phyloP scores from a whole-genome alignment of 345 rosid species.

The Lagerstroemia speciosa region DNA sequence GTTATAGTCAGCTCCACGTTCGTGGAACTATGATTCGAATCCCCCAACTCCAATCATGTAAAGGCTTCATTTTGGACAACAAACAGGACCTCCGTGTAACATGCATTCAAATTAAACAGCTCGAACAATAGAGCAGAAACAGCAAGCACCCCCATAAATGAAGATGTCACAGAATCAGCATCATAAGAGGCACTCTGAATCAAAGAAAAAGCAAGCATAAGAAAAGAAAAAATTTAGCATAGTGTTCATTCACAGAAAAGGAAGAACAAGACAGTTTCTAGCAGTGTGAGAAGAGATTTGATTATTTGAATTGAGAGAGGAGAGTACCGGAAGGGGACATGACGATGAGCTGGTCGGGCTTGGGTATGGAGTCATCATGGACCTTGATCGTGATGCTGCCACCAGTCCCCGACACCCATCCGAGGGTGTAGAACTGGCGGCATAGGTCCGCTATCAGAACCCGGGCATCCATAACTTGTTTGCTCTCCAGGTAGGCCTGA shows the following conservation, averaged over 20 bases:
- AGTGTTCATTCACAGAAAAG: not conserved
- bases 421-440: conserved; percentile 71
- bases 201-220: not conserved
- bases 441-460: conserved; percentile 62
- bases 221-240: not conserved
- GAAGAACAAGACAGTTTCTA: not conserved
- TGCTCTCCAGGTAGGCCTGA: conserved; percentile 60
- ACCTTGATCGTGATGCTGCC: conserved; percentile 77
- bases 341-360: conserved; percentile 65
- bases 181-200: not conserved
- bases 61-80: not conserved
- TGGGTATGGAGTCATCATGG: conserved; percentile 64
- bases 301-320: not conserved
- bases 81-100: too few species aligned
- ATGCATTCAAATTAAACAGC: too few species aligned
- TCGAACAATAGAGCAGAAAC: too few species aligned
- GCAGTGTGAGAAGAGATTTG: not conserved
- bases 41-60: not conserved
- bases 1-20: too few species aligned
- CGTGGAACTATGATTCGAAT: too few species aligned
- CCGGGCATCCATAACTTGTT: conserved; percentile 52
- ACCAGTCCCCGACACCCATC: conserved; percentile 87
- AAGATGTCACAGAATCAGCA: not conserved
- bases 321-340: conserved; percentile 90
- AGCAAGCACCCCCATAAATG: too few species aligned